These are phyloP conservation scores for Colletotrichum melonis DNA, from an alignment of 2,329 filamentous ascomycete species.

Conservation along the genomic window DNA sequence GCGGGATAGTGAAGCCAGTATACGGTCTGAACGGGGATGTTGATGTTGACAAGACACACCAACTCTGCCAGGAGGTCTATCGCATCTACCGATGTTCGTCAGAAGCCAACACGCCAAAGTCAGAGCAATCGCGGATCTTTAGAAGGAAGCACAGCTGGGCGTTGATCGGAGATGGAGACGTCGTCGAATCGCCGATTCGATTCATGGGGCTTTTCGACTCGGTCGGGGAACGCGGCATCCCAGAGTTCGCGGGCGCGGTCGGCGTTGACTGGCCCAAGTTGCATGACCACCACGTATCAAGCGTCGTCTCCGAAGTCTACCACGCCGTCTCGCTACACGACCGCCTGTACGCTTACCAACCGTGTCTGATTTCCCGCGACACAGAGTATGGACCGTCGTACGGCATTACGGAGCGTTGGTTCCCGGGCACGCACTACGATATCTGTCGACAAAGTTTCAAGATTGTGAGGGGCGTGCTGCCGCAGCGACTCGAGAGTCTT, in stretches of 20 bases:
- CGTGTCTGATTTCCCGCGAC: conserved; percentile 34
- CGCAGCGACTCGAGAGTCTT: conserved; percentile 39
- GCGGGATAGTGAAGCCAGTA: conserved; percentile 39
- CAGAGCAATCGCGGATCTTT: conserved; percentile 34
- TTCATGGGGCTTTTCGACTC: conserved; percentile 42
- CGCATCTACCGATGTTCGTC: conserved; percentile 39
- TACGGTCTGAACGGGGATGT: conserved; percentile 7
- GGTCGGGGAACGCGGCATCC: conserved; percentile 38
- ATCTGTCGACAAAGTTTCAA: conserved; percentile 38
- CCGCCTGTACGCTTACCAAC: conserved; percentile 37
- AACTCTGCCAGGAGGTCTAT: conserved; percentile 38
- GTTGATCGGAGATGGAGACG: conserved; percentile 27
- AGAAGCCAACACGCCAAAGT: conserved; percentile 35
- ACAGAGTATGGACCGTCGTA: conserved; percentile 30
- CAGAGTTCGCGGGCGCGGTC: conserved; percentile 37
- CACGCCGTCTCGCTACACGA: conserved; percentile 40
- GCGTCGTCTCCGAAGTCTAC: conserved; percentile 40
- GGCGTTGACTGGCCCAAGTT: conserved; percentile 41
- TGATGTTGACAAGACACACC: conserved; percentile 23
- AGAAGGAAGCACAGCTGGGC: conserved; percentile 34
- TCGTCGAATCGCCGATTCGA: conserved; percentile 33
- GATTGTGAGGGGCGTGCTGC: conserved; percentile 30
- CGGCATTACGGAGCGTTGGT: conserved; percentile 38
- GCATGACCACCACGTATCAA: conserved; percentile 40
- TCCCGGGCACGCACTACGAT: conserved; percentile 41